Evolutionary conservation across 2,329 filamentous ascomycete genomes (phyloP).

Genomic region (Botrytis elliptica): DNA sequence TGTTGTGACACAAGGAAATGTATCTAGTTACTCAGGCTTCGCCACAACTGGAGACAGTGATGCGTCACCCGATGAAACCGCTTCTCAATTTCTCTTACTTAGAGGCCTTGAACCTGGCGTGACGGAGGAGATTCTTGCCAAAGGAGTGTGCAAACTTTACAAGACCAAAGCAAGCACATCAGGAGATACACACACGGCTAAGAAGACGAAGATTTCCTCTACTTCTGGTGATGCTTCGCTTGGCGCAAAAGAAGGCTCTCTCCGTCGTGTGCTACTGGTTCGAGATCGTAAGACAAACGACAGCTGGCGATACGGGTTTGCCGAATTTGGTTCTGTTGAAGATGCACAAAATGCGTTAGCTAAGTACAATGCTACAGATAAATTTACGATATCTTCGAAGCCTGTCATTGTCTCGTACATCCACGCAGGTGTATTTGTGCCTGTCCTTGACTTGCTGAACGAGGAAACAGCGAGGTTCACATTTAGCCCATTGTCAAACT

Average conservation of each 20-base stretch:
- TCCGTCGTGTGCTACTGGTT: slow-evolving; percentile 74
- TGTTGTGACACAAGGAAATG: slow-evolving; percentile 41
- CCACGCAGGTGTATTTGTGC: slow-evolving; percentile 81
- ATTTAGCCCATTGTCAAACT: slow-evolving; percentile 69
- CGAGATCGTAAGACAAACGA: slow-evolving; percentile 69
- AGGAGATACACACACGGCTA: slow-evolving; percentile 38
- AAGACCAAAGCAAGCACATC: slow-evolving; percentile 48
- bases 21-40: slow-evolving; percentile 43
- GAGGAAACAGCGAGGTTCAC: slow-evolving; percentile 61
- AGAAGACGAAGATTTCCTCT: slow-evolving; percentile 51
- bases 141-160: slow-evolving; percentile 72
- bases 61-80: slow-evolving; percentile 48
- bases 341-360: slow-evolving; percentile 73
- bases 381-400: slow-evolving; percentile 75
- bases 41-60: slow-evolving; percentile 55
- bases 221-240: slow-evolving; percentile 50
- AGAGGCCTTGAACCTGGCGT: slow-evolving; percentile 69
- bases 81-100: slow-evolving; percentile 73
- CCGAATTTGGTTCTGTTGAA: slow-evolving; percentile 73
- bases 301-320: slow-evolving; percentile 80
- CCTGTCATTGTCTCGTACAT: slow-evolving; percentile 72
- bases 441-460: slow-evolving; percentile 59
- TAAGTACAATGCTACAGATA: slow-evolving; percentile 69
- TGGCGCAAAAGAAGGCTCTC: slow-evolving; percentile 70
- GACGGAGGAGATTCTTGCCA: slow-evolving; percentile 69